Conservation (phyloP, 1,284 basidiomycete species). For the Athelia sp. region DNA sequence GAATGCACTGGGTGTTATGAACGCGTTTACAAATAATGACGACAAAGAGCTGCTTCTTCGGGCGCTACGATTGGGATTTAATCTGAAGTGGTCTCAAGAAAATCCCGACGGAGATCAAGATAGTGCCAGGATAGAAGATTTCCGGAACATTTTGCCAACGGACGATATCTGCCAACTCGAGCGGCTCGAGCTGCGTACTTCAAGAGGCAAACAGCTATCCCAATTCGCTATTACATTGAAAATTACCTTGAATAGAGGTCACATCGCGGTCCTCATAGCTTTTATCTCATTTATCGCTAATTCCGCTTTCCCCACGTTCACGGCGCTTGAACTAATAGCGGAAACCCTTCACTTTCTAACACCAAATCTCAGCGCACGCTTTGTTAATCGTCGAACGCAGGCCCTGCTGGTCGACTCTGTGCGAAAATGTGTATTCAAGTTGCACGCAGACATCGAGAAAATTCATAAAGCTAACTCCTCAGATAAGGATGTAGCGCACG, state of each 20-base stretch:
- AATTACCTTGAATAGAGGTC: not conserved
- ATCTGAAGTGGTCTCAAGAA: not conserved
- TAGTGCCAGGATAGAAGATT: not conserved
- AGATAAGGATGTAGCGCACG: not conserved
- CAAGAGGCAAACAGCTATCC: not conserved
- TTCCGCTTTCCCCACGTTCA: not conserved
- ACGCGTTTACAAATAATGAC: not conserved
- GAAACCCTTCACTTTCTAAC: conserved; percentile 1
- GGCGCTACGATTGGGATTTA: not conserved
- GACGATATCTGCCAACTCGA: not conserved
- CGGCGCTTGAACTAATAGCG: not conserved
- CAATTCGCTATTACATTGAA: not conserved
- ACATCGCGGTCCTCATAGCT: not conserved
- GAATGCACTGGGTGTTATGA: not conserved
- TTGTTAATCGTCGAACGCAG: not conserved
- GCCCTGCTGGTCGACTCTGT: not conserved
- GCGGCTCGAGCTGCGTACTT: not conserved
- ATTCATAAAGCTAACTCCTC: not conserved
- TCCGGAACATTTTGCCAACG: not conserved
- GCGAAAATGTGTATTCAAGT: not conserved
- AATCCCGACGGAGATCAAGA: not conserved
- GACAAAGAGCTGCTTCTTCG: not conserved
- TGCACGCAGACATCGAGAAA: not conserved
- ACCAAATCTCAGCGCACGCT: not conserved
- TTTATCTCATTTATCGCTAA: not conserved